Percentiles rank a stretch among this genome's conserved stretches.
Evolutionary conservation across 306 rosid genomes (phyloP).

Genomic region (Abrus pulchellus): DNA sequence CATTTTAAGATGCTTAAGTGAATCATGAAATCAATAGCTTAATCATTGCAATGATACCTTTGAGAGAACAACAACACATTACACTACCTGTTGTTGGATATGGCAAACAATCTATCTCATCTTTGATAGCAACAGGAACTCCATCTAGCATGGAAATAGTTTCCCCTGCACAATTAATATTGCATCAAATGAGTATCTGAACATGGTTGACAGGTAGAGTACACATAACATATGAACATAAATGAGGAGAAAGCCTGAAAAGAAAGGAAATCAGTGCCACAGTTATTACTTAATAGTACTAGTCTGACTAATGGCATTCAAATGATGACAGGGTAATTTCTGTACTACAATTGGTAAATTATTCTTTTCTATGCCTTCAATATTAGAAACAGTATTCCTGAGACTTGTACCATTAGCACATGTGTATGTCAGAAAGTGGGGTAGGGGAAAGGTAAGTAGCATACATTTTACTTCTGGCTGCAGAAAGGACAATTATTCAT

Average conservation of each 20-base stretch:
- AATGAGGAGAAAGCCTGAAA: not conserved
- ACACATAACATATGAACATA: not conserved
- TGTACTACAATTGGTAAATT: not conserved
- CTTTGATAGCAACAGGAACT: constrained; percentile 86
- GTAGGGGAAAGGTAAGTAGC: not conserved
- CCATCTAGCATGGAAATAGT: constrained; percentile 86
- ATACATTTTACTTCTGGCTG: constrained; percentile 6
- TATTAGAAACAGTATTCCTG: constrained; percentile 21
- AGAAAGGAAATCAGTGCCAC: not conserved
- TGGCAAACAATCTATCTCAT: constrained; percentile 93
- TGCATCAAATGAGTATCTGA: constrained; percentile 35
- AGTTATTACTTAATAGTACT: not conserved
- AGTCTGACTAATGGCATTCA: not conserved
- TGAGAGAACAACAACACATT: constrained; percentile 27
- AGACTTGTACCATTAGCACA: constrained; percentile 9
- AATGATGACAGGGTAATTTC: not conserved
- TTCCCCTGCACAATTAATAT: constrained; percentile 58
- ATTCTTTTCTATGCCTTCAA: constrained; percentile 2
- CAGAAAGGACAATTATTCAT: not conserved
- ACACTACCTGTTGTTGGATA: constrained; percentile 91
- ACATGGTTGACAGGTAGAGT: not conserved
- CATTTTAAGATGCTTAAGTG: constrained; percentile 36
- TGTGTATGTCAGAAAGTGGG: constrained; percentile 2
- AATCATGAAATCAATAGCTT: constrained; percentile 32
- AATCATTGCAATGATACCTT: constrained; percentile 20